Percentiles rank a stretch among this genome's conserved stretches.
Evolutionary conservation across 441 rosid genomes (phyloP).

Genomic region (Pelargonium fulgidum): DNA sequence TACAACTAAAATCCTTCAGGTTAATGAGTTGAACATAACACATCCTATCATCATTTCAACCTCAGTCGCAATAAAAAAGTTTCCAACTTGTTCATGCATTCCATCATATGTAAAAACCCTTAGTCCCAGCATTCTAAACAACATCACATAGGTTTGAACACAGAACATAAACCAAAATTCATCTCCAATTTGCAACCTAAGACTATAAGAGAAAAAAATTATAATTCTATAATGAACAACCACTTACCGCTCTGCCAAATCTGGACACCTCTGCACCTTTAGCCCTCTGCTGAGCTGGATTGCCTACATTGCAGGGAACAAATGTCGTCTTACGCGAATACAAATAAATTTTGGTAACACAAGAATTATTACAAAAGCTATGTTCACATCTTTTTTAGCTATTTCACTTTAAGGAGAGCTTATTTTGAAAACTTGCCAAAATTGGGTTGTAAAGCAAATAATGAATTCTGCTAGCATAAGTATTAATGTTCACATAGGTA

Average conservation of each 20-base stretch:
- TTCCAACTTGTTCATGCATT: not conserved
- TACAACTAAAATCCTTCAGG: not conserved
- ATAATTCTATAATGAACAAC: not conserved
- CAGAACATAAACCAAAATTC: too few species aligned
- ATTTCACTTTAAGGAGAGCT: not conserved
- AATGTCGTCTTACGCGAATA: not conserved
- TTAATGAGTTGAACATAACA: not conserved
- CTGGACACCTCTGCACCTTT: slow-evolving; percentile 29
- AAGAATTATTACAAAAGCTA: not conserved
- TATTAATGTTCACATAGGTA: too few species aligned
- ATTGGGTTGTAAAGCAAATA: too few species aligned
- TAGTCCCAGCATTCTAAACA: too few species aligned
- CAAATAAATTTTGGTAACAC: not conserved
- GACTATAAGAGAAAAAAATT: not conserved
- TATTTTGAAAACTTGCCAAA: too few species aligned
- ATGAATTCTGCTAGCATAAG: too few species aligned
- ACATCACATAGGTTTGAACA: too few species aligned
- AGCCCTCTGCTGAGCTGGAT: slow-evolving; percentile 26
- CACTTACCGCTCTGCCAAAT: slow-evolving; percentile 31
- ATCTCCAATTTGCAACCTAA: too few species aligned
- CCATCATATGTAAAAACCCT: slow-evolving; percentile 4
- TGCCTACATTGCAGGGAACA: slow-evolving; percentile 19
- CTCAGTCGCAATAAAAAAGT: not conserved
- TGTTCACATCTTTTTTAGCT: not conserved
- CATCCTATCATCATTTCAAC: not conserved